Evolutionary conservation across 495 filamentous ascomycete species (phyloP), one percentile per base, ranked within the genome.

Genomic region (Tuber umbilicatum): DNA sequence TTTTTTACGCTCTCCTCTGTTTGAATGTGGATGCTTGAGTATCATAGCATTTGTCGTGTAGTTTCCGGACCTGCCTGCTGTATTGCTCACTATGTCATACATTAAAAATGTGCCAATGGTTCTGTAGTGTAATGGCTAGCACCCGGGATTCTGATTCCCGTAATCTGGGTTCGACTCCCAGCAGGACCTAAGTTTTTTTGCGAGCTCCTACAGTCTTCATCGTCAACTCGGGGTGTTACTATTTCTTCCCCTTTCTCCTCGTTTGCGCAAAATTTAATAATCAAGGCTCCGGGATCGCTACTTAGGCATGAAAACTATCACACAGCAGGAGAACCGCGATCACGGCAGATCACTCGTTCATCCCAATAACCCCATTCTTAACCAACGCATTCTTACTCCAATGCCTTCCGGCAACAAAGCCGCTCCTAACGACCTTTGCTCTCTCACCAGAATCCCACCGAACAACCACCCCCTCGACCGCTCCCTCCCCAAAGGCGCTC

Each of bases 371-470:
- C 45, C 38, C 72, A 68, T 83, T 82, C 72, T 78, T 83, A 40
- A 76, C 75, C 55, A 81, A 78, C 73, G 69, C 69, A 37, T 77
- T 73, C 47, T 77, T 79, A 67, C 77, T 77, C 77, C 77, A 79
- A 70, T 79, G 77, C 38, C 64, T 69, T 64, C 74, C 80, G 5
- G 68, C 75, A 37, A 81, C 69, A 55, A 77, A 84, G 1, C 85
- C 86, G 67, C 84, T 77, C 45, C 83, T 77, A 9, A 83, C 79
- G 14, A 88, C 72, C 75, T 79, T 79, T 27, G 75, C 77, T 73
- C 78, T 74, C 73, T 70, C 73, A 68, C 80, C 77, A 23, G 74
- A 71, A 60, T 74, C 72, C 74, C 68, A 75, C 60, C 69, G 70
- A 38, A 80, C 78, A 17, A 80, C 76, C 42, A 79, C 78, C 1